Percentiles rank a stretch among this genome's conserved stretches.
These are phyloP conservation scores for Pseudogymnoascus verrucosus DNA, from an alignment of 2,329 filamentous ascomycete species.

Conservation along the genomic window DNA sequence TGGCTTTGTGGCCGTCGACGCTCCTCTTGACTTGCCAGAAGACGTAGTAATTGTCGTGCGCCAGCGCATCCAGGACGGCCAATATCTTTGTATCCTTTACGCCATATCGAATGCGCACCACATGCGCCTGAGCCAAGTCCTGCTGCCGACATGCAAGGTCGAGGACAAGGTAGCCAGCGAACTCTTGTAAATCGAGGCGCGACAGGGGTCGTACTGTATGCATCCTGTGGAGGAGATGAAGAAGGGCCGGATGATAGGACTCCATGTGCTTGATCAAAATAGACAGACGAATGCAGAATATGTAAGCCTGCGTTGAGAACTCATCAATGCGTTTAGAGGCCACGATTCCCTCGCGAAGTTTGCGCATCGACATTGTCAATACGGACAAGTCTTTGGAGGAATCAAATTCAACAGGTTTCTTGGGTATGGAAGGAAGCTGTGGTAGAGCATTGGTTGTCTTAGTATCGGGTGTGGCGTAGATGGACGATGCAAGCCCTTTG, in stretches of 20 bases:
- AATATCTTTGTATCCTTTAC: conserved; percentile 64
- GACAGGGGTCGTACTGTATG: conserved; percentile 62
- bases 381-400: conserved; percentile 58
- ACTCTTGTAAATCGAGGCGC: conserved; percentile 66
- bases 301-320: conserved; percentile 83
- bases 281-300: conserved; percentile 80
- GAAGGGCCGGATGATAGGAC: conserved; percentile 81
- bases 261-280: conserved; percentile 76
- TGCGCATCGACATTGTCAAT: conserved; percentile 78
- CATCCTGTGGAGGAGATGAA: conserved; percentile 66
- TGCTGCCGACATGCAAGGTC: conserved; percentile 81
- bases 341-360: conserved; percentile 83
- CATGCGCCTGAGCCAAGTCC: conserved; percentile 66
- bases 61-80: conserved; percentile 58
- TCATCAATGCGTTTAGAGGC: conserved; percentile 66
- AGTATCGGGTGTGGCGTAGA: background rate
- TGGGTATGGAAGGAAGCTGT: conserved; percentile 13
- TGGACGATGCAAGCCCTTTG: conserved; percentile 10
- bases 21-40: conserved; percentile 65
- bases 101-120: conserved; percentile 51
- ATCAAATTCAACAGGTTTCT: conserved; percentile 15
- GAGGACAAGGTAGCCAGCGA: conserved; percentile 72
- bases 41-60: conserved; percentile 72
- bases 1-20: conserved; percentile 73
- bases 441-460: conserved; percentile 11